Conservation (phyloP, 1,139 yeast species). For the Geotrichum citri-aurantii region DNA sequence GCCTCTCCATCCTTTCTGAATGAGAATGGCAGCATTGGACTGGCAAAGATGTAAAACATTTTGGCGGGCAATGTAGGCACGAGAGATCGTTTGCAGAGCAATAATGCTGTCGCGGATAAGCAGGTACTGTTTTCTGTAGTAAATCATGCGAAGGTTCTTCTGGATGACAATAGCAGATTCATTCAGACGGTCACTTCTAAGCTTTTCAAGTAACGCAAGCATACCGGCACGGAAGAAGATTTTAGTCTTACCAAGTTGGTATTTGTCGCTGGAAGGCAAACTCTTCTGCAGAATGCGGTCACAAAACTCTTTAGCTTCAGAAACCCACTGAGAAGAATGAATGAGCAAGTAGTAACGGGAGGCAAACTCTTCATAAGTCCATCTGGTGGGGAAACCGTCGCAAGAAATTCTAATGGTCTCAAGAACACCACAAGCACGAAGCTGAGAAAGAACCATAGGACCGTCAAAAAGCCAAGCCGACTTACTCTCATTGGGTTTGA, state of each 20-base stretch:
- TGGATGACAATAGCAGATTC: constrained; percentile 80
- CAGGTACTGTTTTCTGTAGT: constrained; percentile 57
- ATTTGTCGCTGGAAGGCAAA: constrained; percentile 60
- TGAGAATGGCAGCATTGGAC: constrained; percentile 55
- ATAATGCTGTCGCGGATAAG: constrained; percentile 52
- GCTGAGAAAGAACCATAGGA: constrained; percentile 88
- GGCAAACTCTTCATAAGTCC: constrained; percentile 93
- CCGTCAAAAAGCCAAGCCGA: constrained; percentile 96
- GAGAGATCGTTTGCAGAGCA: constrained; percentile 52
- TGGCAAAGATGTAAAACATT: constrained; percentile 56
- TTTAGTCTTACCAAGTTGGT: constrained; percentile 77
- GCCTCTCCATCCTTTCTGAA: constrained; percentile 76
- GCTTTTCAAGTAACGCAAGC: constrained; percentile 78
- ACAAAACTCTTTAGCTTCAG: constrained; percentile 57
- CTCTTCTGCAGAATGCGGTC: constrained; percentile 58
- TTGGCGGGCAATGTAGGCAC: constrained; percentile 59
- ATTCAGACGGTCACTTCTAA: constrained; percentile 71
- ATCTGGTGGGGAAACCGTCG: constrained; percentile 96
- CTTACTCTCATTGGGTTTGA: constrained; percentile 91
- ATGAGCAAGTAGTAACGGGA: constrained; percentile 80
- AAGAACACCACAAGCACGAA: constrained; percentile 97
- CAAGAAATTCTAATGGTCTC: constrained; percentile 95
- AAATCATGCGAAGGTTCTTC: constrained; percentile 67
- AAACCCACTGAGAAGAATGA: constrained; percentile 63
- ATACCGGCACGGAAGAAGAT: constrained; percentile 93